Conservation (phyloP, 1,139 yeast genomes). For the Lodderomyces theae region DNA sequence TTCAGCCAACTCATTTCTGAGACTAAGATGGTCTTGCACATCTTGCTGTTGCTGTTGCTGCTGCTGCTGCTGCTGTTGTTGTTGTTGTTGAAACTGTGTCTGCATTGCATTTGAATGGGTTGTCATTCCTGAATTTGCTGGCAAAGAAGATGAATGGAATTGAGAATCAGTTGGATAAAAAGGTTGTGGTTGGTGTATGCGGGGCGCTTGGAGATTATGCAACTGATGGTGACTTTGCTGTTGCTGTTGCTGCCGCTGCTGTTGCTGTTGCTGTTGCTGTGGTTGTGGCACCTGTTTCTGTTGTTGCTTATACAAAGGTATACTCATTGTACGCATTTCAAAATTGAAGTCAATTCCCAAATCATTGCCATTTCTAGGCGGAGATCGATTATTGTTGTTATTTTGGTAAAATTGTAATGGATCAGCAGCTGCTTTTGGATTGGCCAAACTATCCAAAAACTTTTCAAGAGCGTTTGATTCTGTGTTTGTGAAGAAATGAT, state of each 20-base stretch:
- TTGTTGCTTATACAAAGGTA: slow-evolving; percentile 12
- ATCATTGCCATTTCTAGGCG: too few relatives aligned
- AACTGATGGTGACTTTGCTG: too few relatives aligned
- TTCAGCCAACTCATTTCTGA: slow-evolving; percentile 33
- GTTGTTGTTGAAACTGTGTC: slow-evolving; percentile 4
- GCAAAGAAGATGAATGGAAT: background rate
- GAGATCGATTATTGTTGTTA: too few relatives aligned
- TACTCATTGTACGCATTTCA: slow-evolving; percentile 34
- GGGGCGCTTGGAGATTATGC: slow-evolving; percentile 3
- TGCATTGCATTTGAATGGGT: background rate
- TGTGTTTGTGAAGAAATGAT: slow-evolving; percentile 44
- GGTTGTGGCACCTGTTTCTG: slow-evolving; percentile 5
- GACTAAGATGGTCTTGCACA: slow-evolving; percentile 16
- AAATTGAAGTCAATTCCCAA: slow-evolving; percentile 22
- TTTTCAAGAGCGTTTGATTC: slow-evolving; percentile 46
- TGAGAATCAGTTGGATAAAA: slow-evolving; percentile 1
- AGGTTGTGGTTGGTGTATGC: slow-evolving; percentile 8
- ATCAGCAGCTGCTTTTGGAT: slow-evolving; percentile 22
- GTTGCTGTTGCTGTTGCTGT: slow-evolving; percentile 6
- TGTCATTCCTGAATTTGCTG: background rate
- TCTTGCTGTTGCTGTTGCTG: slow-evolving; percentile 8
- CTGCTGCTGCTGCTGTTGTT: slow-evolving; percentile 5
- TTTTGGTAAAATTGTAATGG: slow-evolving; percentile 35
- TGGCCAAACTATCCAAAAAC: slow-evolving; percentile 45
- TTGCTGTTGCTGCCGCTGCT: slow-evolving; percentile 5